phyloP scores from a whole-genome alignment of 768 basidiomycete species.

The Pleurotus citrinopileatus region DNA sequence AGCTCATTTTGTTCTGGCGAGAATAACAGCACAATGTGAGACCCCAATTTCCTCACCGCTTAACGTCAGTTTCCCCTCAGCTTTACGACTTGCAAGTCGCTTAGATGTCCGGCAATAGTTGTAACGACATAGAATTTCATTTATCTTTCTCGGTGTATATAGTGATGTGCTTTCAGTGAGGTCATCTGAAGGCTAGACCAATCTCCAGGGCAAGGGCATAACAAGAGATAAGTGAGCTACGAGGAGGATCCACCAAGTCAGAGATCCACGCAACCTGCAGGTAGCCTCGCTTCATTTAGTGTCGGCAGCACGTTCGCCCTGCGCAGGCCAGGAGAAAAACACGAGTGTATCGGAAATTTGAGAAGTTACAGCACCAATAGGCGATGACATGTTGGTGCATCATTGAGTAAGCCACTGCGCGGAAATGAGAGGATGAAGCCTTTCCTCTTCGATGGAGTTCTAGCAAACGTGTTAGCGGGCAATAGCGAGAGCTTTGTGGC shows the following conservation, averaged over 20 bases:
- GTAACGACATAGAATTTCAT: background rate
- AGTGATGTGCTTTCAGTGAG: background rate
- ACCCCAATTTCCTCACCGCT: background rate
- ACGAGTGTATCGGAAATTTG: conserved; percentile 1
- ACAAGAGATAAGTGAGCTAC: background rate
- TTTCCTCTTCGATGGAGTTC: background rate
- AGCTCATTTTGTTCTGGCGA: background rate
- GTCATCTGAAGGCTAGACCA: conserved; percentile 3
- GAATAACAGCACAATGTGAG: background rate
- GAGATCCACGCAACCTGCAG: background rate
- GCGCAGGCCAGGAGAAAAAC: background rate
- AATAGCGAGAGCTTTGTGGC: background rate
- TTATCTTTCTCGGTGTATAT: background rate
- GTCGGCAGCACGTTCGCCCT: background rate
- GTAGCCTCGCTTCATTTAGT: background rate
- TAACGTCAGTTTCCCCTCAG: background rate
- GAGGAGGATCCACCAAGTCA: background rate
- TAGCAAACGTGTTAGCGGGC: background rate
- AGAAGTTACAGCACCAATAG: background rate
- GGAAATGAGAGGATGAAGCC: background rate
- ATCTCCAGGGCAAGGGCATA: conserved; percentile 5
- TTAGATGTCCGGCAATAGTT: background rate
- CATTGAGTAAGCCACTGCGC: background rate
- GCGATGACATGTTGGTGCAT: background rate
- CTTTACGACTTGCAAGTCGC: background rate